These are phyloP conservation scores for Suillus clintonianus DNA, from an alignment of 768 basidiomycete genomes.

Conservation along the genomic window DNA sequence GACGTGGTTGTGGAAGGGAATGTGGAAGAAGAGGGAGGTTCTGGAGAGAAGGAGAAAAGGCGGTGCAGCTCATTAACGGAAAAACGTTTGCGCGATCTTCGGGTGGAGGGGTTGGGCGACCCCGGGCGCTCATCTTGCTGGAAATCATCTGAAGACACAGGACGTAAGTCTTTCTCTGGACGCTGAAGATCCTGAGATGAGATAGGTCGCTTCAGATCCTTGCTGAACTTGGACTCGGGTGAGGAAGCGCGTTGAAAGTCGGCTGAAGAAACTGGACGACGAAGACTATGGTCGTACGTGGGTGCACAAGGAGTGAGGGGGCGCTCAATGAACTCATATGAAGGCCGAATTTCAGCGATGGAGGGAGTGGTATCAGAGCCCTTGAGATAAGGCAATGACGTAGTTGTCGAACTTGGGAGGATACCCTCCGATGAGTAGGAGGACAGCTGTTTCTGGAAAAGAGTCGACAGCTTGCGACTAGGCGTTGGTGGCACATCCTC, in stretches of 20 bases:
- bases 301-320: conserved; percentile 14
- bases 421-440: conserved; percentile 22
- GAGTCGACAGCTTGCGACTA: conserved; percentile 30
- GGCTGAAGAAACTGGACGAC: conserved; percentile 6
- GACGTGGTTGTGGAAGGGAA: conserved; percentile 15
- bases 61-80: conserved; percentile 40
- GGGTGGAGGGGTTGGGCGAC: conserved; percentile 38
- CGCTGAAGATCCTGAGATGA: background rate
- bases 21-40: conserved; percentile 4
- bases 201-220: background rate
- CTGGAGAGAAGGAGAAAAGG: conserved; percentile 28
- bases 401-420: conserved; percentile 6
- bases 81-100: conserved; percentile 30
- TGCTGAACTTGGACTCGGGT: background rate
- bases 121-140: conserved; percentile 20
- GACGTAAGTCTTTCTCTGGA: background rate
- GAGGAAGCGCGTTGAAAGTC: background rate
- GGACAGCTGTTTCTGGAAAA: conserved; percentile 22
- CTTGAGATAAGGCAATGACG: conserved; percentile 10
- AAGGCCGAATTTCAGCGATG: conserved; percentile 14
- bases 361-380: conserved; percentile 29
- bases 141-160: conserved; percentile 12
- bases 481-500: conserved; percentile 21
- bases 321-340: conserved; percentile 8
- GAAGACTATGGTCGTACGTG: conserved; percentile 14